phyloP scores from a whole-genome alignment of 495 filamentous ascomycete genomes.

The Podospora pseudocomata region DNA sequence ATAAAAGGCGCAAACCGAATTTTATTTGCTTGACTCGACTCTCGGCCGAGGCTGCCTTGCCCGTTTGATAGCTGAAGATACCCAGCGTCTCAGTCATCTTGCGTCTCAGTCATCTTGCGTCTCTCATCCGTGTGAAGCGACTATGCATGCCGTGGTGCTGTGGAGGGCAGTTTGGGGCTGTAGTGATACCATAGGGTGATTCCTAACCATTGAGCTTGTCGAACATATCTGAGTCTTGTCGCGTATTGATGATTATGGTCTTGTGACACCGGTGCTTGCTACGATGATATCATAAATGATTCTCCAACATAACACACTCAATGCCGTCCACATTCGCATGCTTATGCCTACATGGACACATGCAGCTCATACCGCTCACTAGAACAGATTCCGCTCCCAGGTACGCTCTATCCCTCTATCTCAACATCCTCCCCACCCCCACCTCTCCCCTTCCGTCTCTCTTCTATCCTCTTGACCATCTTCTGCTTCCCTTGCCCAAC shows the following conservation, averaged over 20 bases:
- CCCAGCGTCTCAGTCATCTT: slow-evolving; percentile 10
- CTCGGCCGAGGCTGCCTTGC: slow-evolving; percentile 7
- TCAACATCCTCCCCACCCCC: slow-evolving; percentile 43
- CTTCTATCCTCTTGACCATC: slow-evolving; percentile 63
- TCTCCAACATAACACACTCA: background rate
- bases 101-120: slow-evolving; percentile 1
- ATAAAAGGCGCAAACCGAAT: slow-evolving; percentile 24
- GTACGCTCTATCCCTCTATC: slow-evolving; percentile 35
- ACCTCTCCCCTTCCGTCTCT: slow-evolving; percentile 35
- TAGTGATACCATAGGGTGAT: background rate
- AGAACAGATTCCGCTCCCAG: no score
- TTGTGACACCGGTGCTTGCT: background rate
- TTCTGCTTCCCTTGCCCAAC: slow-evolving; percentile 69
- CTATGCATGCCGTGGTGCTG: background rate
- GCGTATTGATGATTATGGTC: background rate
- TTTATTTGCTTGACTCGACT: slow-evolving; percentile 23
- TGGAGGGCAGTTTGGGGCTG: background rate
- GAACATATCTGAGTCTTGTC: background rate
- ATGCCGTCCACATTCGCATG: no score
- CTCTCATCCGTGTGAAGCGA: background rate
- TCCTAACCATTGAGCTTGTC: background rate
- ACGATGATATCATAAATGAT: background rate
- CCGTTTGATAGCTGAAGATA: slow-evolving; percentile 22
- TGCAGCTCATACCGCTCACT: no score
- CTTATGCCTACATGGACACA: no score